These are phyloP conservation scores for Echites panduratus DNA, from an alignment of 257 asterid genomes.

Conservation along the genomic window DNA sequence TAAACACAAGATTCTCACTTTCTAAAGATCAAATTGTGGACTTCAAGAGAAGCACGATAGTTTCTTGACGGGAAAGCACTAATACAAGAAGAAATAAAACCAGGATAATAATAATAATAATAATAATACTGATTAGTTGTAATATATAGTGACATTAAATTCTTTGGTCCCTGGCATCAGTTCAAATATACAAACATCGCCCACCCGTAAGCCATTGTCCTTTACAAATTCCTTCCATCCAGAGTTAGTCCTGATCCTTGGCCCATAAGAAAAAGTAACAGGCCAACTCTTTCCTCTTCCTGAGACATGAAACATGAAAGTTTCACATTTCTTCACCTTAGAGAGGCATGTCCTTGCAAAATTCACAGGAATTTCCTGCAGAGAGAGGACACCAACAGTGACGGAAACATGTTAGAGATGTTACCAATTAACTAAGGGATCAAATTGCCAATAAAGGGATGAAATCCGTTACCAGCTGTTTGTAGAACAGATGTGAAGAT, in stretches of 20 bases:
- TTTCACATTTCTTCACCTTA: neutral
- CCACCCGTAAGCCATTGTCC: conserved; percentile 13
- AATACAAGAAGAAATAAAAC: too few relatives aligned
- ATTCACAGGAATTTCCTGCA: neutral
- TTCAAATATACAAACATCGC: conserved; percentile 25
- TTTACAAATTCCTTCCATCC: neutral
- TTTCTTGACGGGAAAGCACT: too few relatives aligned
- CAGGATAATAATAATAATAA: too few relatives aligned
- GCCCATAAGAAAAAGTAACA: neutral
- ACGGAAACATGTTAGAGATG: neutral
- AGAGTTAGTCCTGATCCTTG: too few relatives aligned
- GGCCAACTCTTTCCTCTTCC: neutral
- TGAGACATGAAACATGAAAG: neutral
- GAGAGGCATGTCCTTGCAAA: neutral
- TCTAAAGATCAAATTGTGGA: too few relatives aligned
- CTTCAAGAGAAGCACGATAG: too few relatives aligned
- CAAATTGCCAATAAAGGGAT: too few relatives aligned
- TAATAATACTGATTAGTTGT: too few relatives aligned
- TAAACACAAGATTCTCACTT: too few relatives aligned
- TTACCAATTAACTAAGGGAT: too few relatives aligned
- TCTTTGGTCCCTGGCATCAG: neutral
- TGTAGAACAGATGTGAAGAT: neutral
- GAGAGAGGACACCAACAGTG: neutral
- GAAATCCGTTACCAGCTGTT: too few relatives aligned
- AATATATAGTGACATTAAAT: conserved; percentile 10